Evolutionary conservation across 192 early-diverging fungal species (phyloP).

Genomic region (Entrophospora sp.): DNA sequence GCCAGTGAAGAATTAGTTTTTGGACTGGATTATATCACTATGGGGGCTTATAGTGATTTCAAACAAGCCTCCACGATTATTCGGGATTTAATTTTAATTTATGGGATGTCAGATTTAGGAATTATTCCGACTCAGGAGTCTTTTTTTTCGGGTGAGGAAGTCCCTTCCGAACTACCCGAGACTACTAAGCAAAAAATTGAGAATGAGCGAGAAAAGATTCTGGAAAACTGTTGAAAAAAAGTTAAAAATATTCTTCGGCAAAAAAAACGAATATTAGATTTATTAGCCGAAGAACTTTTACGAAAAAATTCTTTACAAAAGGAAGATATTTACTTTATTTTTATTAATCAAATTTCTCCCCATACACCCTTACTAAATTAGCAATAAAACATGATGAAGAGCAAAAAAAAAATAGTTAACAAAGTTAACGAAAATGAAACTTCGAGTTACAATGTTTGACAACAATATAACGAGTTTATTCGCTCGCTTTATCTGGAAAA

Average conservation of each 20-base stretch:
- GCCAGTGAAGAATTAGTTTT: slow-evolving; percentile 11
- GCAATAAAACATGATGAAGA: background rate
- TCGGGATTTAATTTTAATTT: slow-evolving; percentile 10
- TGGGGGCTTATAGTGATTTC: background rate
- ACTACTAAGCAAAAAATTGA: slow-evolving; percentile 8
- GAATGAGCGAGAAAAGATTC: slow-evolving; percentile 4
- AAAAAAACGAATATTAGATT: background rate
- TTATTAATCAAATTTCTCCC: slow-evolving; percentile 8
- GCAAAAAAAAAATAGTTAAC: background rate
- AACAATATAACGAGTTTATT: slow-evolving; percentile 11
- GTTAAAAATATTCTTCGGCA: background rate
- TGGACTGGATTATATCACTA: background rate
- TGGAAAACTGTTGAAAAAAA: slow-evolving; percentile 9
- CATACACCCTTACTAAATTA: background rate
- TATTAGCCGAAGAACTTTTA: slow-evolving; percentile 3
- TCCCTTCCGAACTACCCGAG: background rate
- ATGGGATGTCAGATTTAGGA: slow-evolving; percentile 11
- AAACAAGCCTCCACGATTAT: background rate
- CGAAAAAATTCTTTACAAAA: slow-evolving; percentile 8
- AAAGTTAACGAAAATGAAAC: background rate
- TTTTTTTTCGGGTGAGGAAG: slow-evolving; percentile 6
- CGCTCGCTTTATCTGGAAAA: slow-evolving; percentile 5
- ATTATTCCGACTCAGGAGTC: slow-evolving; percentile 10
- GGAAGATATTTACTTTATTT: slow-evolving; percentile 7
- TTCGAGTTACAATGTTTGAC: slow-evolving; percentile 1